phyloP scores from a whole-genome alignment of 2,329 filamentous ascomycete species.

The Calonectria pseudoturangicola region DNA sequence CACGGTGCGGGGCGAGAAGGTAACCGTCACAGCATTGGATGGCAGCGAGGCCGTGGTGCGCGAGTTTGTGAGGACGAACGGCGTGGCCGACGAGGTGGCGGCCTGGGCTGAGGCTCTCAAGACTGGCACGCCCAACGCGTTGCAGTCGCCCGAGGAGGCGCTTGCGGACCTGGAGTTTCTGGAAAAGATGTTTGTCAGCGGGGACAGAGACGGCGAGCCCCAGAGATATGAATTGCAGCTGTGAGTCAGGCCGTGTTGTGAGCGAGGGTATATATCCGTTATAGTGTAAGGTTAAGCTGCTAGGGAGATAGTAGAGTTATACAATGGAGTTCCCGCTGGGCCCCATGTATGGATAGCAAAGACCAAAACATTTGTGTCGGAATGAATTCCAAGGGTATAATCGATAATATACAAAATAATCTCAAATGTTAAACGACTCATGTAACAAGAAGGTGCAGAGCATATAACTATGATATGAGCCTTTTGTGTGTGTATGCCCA shows the following conservation, averaged over 20 bases:
- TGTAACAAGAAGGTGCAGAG: background rate
- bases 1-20: constrained; percentile 66
- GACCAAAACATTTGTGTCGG: background rate
- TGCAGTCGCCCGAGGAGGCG: constrained; percentile 74
- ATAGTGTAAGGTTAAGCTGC: constrained; percentile 11
- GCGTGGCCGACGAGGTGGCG: constrained; percentile 76
- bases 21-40: constrained; percentile 60
- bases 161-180: constrained; percentile 77
- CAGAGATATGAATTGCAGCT: constrained; percentile 64
- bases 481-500: background rate
- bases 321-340: background rate
- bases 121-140: constrained; percentile 67
- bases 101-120: constrained; percentile 75
- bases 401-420: constrained; percentile 20
- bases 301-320: background rate
- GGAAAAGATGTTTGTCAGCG: constrained; percentile 70
- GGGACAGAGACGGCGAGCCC: constrained; percentile 63
- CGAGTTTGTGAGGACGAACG: constrained; percentile 70
- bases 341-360: background rate
- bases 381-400: constrained; percentile 14
- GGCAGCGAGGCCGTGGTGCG: constrained; percentile 59
- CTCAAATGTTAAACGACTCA: constrained; percentile 1
- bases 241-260: constrained; percentile 10
- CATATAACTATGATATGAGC: background rate
- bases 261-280: constrained; percentile 4